These are phyloP conservation scores for Chytriomyces confervae DNA, from an alignment of 192 early-diverging fungal species.

Conservation along the genomic window DNA sequence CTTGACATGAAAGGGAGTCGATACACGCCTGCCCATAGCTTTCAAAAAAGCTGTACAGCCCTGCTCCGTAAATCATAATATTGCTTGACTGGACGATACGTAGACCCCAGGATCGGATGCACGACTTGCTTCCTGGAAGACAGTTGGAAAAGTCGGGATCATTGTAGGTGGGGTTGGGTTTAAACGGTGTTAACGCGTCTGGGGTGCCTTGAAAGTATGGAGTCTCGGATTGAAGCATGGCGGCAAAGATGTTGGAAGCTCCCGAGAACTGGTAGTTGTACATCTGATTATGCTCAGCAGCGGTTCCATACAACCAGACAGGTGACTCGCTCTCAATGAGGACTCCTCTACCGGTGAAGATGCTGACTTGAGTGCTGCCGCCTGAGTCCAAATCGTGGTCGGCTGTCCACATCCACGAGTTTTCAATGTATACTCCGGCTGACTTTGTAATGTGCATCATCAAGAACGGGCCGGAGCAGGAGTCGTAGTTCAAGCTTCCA, in stretches of 20 bases:
- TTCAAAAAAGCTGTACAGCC: no score
- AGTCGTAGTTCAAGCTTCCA: slow-evolving; percentile 3
- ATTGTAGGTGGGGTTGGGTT: slow-evolving; percentile 25
- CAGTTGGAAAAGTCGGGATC: slow-evolving; percentile 45
- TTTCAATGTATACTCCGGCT: slow-evolving; percentile 50
- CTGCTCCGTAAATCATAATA: no score
- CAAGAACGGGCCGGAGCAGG: slow-evolving; percentile 36
- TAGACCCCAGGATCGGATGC: neutral
- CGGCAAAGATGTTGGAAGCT: slow-evolving; percentile 46
- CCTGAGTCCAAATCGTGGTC: slow-evolving; percentile 51
- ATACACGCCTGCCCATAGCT: no score
- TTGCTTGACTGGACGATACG: no score
- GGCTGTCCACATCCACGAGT: slow-evolving; percentile 51
- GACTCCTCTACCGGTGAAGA: slow-evolving; percentile 51
- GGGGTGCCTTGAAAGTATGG: slow-evolving; percentile 49
- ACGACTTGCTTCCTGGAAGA: neutral
- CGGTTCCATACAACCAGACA: slow-evolving; percentile 48
- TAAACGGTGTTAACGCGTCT: slow-evolving; percentile 32
- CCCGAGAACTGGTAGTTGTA: slow-evolving; percentile 48
- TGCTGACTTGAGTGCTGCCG: slow-evolving; percentile 11
- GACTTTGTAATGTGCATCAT: slow-evolving; percentile 42
- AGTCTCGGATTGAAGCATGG: slow-evolving; percentile 51
- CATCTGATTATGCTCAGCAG: slow-evolving; percentile 47
- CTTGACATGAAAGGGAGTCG: no score
- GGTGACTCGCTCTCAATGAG: slow-evolving; percentile 41